phyloP scores from a whole-genome alignment of 108 stramenopile species.

The Chaetoceros tenuissimus region DNA sequence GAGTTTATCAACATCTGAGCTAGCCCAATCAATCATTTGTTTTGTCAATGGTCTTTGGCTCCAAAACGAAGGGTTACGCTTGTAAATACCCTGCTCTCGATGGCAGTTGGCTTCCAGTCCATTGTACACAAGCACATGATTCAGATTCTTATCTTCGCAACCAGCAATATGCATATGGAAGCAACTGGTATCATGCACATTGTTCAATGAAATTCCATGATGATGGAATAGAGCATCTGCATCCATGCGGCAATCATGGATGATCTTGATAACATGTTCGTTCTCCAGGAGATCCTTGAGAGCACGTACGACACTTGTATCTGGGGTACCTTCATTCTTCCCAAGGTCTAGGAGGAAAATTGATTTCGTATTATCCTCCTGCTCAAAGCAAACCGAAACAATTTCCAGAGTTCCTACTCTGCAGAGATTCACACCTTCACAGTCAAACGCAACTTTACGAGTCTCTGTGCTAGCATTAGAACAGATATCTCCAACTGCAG shows the following conservation, averaged over 20 bases:
- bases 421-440: slow-evolving; percentile 30
- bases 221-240: slow-evolving; percentile 32
- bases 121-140: slow-evolving; percentile 17
- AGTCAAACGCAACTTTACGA: slow-evolving; percentile 34
- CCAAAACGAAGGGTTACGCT: slow-evolving; percentile 25
- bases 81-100: slow-evolving; percentile 26
- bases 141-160: slow-evolving; percentile 13
- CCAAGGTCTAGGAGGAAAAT: not conserved
- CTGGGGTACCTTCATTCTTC: not conserved
- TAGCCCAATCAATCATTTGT: slow-evolving; percentile 22
- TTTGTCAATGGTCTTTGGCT: slow-evolving; percentile 16
- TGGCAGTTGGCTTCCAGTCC: slow-evolving; percentile 10
- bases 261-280: slow-evolving; percentile 18
- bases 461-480: too few relatives aligned
- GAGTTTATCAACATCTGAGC: slow-evolving; percentile 18
- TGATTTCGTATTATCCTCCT: not conserved
- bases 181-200: slow-evolving; percentile 30
- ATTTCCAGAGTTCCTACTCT: slow-evolving; percentile 22
- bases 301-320: not conserved
- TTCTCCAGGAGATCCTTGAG: slow-evolving; percentile 19
- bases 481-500: too few relatives aligned
- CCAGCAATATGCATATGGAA: slow-evolving; percentile 15
- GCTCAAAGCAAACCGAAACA: slow-evolving; percentile 17
- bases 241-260: slow-evolving; percentile 37
- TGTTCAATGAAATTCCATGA: slow-evolving; percentile 21